Evolutionary conservation across 257 asterid genomes (phyloP).

Genomic region (Haberlea rhodopensis): DNA sequence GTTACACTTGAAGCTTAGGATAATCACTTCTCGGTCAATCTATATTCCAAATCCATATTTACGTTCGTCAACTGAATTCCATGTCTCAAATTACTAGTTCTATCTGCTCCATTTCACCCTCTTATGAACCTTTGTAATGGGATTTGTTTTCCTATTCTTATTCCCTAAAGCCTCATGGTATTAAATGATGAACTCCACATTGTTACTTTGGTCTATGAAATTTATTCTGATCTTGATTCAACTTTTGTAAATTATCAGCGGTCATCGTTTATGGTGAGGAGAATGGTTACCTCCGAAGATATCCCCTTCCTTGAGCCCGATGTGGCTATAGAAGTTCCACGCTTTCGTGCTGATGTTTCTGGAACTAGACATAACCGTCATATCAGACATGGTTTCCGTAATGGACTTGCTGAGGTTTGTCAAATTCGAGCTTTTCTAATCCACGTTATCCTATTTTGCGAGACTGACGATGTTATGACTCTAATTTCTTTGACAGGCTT

Average conservation of each 20-base stretch:
- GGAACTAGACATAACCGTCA: constrained; percentile 43
- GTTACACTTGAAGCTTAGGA: not conserved
- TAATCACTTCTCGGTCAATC: not conserved
- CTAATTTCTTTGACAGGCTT: not conserved
- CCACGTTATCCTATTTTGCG: not conserved
- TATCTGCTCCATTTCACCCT: not conserved
- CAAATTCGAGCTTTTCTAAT: constrained; percentile 1
- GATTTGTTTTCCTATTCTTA: too few species aligned
- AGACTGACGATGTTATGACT: not conserved
- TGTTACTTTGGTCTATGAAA: constrained; percentile 8
- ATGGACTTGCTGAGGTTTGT: constrained; percentile 56
- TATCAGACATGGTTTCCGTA: constrained; percentile 41
- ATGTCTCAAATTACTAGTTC: not conserved
- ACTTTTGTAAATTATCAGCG: constrained; percentile 35
- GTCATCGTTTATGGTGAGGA: constrained; percentile 34
- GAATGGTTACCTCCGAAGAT: constrained; percentile 49
- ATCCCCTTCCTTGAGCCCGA: constrained; percentile 44
- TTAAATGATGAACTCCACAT: constrained; percentile 2
- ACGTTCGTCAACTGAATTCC: not conserved
- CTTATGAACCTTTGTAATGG: too few species aligned
- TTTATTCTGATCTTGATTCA: constrained; percentile 15
- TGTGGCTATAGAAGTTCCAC: constrained; percentile 30
- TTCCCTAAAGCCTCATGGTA: not conserved
- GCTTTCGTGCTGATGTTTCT: constrained; percentile 32
- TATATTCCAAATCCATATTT: too few species aligned